phyloP scores from a whole-genome alignment of 139 green algal species.

The Dunaliella sp. region DNA sequence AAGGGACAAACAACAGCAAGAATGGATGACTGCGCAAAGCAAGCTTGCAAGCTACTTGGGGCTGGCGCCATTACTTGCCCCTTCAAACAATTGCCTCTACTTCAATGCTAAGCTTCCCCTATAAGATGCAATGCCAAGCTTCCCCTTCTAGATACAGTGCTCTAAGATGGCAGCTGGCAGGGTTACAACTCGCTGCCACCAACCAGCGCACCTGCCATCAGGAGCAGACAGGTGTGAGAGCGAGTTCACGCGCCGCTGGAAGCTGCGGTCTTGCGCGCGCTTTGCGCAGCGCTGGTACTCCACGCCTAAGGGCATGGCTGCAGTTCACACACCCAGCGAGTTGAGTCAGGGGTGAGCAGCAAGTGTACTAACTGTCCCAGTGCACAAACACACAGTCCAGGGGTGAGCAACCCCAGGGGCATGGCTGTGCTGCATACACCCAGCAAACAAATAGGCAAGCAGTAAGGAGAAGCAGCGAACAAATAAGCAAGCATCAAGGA shows the following conservation, averaged over 20 bases:
- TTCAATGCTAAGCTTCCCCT: too few species aligned
- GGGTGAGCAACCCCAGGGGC: too few species aligned
- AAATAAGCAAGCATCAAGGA: too few species aligned
- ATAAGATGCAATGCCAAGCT: constrained; percentile 2
- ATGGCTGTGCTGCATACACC: too few species aligned
- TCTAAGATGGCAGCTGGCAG: neutral
- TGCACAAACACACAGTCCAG: too few species aligned
- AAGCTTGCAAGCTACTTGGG: neutral
- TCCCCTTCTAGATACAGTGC: neutral
- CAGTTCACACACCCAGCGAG: too few species aligned
- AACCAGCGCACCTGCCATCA: constrained; percentile 27
- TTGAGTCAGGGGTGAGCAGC: too few species aligned
- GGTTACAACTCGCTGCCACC: neutral
- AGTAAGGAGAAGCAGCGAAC: too few species aligned
- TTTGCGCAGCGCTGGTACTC: constrained; percentile 49
- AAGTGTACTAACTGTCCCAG: too few species aligned
- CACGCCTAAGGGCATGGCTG: constrained; percentile 28
- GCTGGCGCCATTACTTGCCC: neutral
- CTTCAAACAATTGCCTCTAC: neutral
- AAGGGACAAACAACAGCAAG: neutral
- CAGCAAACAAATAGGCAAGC: too few species aligned
- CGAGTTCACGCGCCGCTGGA: constrained; percentile 34
- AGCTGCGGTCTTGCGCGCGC: constrained; percentile 33
- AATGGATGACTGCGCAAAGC: neutral
- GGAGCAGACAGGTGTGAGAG: constrained; percentile 30